phyloP scores from a whole-genome alignment of 2,329 filamentous ascomycete species.

The Aspergillus uvarum region DNA sequence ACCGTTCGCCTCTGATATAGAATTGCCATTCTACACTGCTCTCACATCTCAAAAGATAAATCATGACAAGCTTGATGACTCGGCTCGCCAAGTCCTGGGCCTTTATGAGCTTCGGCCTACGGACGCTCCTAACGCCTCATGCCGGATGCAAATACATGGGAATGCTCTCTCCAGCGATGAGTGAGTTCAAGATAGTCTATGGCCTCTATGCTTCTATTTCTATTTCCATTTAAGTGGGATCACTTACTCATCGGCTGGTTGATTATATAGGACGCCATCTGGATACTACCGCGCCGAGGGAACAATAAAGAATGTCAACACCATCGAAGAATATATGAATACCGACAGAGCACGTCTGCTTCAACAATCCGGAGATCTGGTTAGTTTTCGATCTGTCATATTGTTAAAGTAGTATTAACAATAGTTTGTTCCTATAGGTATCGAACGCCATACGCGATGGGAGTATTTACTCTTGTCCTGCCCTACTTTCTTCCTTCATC shows the following conservation, averaged over 20 bases:
- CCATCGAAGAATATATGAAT: conserved; percentile 86
- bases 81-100: conserved; percentile 79
- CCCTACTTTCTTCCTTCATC: conserved; percentile 82
- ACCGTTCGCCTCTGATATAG: conserved; percentile 89
- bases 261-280: conserved; percentile 58
- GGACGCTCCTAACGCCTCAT: conserved; percentile 71
- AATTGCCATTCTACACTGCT: conserved; percentile 89
- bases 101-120: conserved; percentile 79
- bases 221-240: not conserved
- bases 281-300: conserved; percentile 82
- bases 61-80: conserved; percentile 94
- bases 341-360: conserved; percentile 77
- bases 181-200: conserved; percentile 53
- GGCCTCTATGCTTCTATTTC: too few species aligned
- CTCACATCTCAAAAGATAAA: conserved; percentile 94
- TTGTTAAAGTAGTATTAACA: conserved; percentile 12
- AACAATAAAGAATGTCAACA: conserved; percentile 94
- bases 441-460: conserved; percentile 98
- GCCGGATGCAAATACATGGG: conserved; percentile 85
- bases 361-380: conserved; percentile 74
- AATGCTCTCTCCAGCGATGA: conserved; percentile 80
- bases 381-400: conserved; percentile 40
- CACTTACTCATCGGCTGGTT: conserved; percentile 4
- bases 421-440: conserved; percentile 63
- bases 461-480: conserved; percentile 92